phyloP scores from a whole-genome alignment of 371 early-diverging fungal species.

The Syncephalastrum contaminatum region DNA sequence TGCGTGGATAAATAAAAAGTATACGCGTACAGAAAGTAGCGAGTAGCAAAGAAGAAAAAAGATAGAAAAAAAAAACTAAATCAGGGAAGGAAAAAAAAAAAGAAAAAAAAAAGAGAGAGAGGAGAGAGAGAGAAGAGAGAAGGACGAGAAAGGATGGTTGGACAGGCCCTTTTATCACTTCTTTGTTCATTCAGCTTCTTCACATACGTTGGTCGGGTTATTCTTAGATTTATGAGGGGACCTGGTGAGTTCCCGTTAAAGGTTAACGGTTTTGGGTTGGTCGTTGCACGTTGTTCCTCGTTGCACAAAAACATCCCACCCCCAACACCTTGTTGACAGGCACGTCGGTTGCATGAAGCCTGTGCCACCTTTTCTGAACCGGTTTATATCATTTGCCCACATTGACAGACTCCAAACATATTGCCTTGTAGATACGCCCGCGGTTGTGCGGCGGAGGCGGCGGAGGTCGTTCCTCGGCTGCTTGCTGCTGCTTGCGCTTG shows the following conservation, averaged over 20 bases:
- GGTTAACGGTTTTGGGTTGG: slow-evolving; percentile 11
- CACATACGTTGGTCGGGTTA: slow-evolving; percentile 3
- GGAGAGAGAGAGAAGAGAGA: slow-evolving; percentile 1
- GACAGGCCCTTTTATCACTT: too few species aligned
- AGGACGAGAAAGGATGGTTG: background rate
- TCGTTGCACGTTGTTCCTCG: slow-evolving; percentile 15
- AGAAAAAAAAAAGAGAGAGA: background rate
- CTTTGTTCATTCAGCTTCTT: background rate
- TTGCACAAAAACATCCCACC: slow-evolving; percentile 7
- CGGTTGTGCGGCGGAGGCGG: background rate
- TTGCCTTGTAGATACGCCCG: slow-evolving; percentile 14
- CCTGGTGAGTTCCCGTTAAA: slow-evolving; percentile 11
- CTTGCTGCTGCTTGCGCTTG: slow-evolving; percentile 8
- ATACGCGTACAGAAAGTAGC: too few species aligned
- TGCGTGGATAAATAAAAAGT: too few species aligned
- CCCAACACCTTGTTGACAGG: slow-evolving; percentile 5
- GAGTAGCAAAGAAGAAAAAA: too few species aligned
- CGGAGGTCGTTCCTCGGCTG: background rate
- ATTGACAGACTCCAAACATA: slow-evolving; percentile 11
- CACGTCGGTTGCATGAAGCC: background rate
- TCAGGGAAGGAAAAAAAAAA: background rate
- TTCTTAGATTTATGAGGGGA: slow-evolving; percentile 10
- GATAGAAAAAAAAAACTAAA: too few species aligned
- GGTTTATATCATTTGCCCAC: slow-evolving; percentile 1
- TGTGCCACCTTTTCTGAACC: slow-evolving; percentile 2